Evolutionary conservation across 352 stramenopile species (phyloP).

Genomic region (Pythium dissimile): DNA sequence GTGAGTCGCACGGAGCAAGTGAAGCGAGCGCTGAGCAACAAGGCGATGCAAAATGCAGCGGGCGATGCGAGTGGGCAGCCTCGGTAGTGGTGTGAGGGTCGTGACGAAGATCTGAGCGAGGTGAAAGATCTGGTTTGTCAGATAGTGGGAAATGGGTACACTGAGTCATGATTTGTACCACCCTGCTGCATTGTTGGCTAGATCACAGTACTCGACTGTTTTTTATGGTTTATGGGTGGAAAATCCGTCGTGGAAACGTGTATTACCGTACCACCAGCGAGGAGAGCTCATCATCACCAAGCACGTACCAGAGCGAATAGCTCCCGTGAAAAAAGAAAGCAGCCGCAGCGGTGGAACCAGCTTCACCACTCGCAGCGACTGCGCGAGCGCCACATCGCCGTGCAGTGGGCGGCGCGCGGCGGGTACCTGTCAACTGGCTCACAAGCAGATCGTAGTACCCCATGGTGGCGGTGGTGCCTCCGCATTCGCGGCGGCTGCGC

Average conservation of each 20-base stretch:
- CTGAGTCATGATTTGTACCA: not conserved
- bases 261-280: too few species aligned
- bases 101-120: too few species aligned
- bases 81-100: slow-evolving; percentile 5
- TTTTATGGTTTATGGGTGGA: not conserved
- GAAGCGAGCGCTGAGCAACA: slow-evolving; percentile 60
- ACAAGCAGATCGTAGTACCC: too few species aligned
- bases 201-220: not conserved
- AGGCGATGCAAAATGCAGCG: slow-evolving; percentile 1
- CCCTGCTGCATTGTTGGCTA: not conserved
- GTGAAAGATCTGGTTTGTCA: too few species aligned
- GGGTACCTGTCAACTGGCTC: too few species aligned
- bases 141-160: not conserved
- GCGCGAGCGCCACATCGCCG: too few species aligned
- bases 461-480: not conserved
- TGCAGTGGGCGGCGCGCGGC: too few species aligned
- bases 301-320: too few species aligned
- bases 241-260: not conserved
- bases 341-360: too few species aligned
- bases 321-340: too few species aligned
- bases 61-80: not conserved
- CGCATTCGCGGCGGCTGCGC: slow-evolving; percentile 40
- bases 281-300: too few species aligned
- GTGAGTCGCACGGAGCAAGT: slow-evolving; percentile 74
- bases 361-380: too few species aligned